Evolutionary conservation across 2,329 filamentous ascomycete species (phyloP).

Genomic region (Penicillium digitatum): DNA sequence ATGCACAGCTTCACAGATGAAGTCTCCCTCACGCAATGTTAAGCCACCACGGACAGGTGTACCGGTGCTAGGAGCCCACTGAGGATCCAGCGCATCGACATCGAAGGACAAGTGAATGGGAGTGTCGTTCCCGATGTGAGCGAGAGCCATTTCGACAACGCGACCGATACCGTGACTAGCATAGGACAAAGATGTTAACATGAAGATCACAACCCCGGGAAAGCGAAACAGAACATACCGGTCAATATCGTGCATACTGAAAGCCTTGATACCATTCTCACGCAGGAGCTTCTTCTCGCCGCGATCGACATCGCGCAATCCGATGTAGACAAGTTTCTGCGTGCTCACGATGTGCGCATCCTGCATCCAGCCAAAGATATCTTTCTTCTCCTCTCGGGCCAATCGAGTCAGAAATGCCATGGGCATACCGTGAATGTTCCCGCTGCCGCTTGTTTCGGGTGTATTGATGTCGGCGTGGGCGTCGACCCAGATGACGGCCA

Average conservation of each 20-base stretch:
- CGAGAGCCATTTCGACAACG: conserved; percentile 97
- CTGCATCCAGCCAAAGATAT: conserved; percentile 86
- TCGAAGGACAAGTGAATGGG: conserved; percentile 97
- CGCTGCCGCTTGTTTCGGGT: conserved; percentile 80
- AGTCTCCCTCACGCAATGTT: conserved; percentile 92
- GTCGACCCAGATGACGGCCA: conserved; percentile 98
- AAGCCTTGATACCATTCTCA: conserved; percentile 88
- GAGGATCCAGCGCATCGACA: conserved; percentile 90
- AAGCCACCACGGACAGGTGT: conserved; percentile 90
- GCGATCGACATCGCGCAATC: conserved; percentile 85
- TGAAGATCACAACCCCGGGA: not conserved
- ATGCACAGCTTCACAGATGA: conserved; percentile 85
- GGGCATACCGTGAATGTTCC: conserved; percentile 98
- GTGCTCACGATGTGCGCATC: conserved; percentile 58
- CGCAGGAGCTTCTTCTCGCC: conserved; percentile 88
- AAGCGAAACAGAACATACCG: conserved; percentile 50
- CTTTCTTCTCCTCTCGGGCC: conserved; percentile 67
- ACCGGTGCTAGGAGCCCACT: conserved; percentile 93
- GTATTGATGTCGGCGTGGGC: conserved; percentile 98
- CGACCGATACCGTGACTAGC: conserved; percentile 82
- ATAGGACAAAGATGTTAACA: not conserved
- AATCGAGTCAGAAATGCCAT: conserved; percentile 87
- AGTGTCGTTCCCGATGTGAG: conserved; percentile 88
- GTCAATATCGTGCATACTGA: conserved; percentile 98
- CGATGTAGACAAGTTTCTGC: conserved; percentile 94